A percentile compares a stretch with the other conserved stretches of the same genome.
Evolutionary conservation across 768 basidiomycete genomes (phyloP).

Genomic region (Pseudohyphozyma bogoriensis): DNA sequence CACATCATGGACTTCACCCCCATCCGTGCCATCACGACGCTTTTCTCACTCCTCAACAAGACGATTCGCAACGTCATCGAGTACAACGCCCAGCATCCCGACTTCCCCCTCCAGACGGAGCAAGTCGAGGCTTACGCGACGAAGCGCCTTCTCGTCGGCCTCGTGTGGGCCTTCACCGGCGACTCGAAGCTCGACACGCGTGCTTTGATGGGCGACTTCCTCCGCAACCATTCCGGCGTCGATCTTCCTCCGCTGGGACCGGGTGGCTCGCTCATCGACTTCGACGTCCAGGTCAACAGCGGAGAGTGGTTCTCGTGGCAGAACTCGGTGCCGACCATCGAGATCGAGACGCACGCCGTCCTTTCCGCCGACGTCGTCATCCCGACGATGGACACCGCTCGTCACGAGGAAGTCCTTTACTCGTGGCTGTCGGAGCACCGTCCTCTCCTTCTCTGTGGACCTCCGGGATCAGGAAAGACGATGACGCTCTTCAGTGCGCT

Average conservation of each 20-base stretch:
- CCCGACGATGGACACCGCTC: slow-evolving; percentile 94
- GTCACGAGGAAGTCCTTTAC: slow-evolving; percentile 96
- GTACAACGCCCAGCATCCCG: slow-evolving; percentile 86
- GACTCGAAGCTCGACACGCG: slow-evolving; percentile 86
- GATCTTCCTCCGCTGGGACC: slow-evolving; percentile 68
- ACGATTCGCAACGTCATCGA: slow-evolving; percentile 85
- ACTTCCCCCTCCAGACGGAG: slow-evolving; percentile 79
- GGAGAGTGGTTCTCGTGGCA: slow-evolving; percentile 92
- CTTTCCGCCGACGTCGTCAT: slow-evolving; percentile 94
- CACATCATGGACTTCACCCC: slow-evolving; percentile 98
- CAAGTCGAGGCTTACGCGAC: slow-evolving; percentile 82
- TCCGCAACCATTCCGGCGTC: slow-evolving; percentile 73
- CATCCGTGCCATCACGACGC: slow-evolving; percentile 82
- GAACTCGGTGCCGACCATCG: slow-evolving; percentile 79
- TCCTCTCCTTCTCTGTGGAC: slow-evolving; percentile 93
- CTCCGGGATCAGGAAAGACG: slow-evolving; percentile 99
- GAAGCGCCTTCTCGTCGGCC: slow-evolving; percentile 76
- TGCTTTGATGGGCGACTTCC: slow-evolving; percentile 76
- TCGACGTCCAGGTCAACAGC: slow-evolving; percentile 73
- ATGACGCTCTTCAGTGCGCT: slow-evolving; percentile 99
- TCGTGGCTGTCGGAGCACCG: slow-evolving; percentile 99
- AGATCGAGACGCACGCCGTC: slow-evolving; percentile 92
- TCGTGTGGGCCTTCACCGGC: slow-evolving; percentile 97
- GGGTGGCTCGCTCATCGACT: slow-evolving; percentile 84
- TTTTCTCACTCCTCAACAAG: slow-evolving; percentile 96